Conservation (phyloP, 1,284 basidiomycete genomes). For the Pseudozyma sp. region DNA sequence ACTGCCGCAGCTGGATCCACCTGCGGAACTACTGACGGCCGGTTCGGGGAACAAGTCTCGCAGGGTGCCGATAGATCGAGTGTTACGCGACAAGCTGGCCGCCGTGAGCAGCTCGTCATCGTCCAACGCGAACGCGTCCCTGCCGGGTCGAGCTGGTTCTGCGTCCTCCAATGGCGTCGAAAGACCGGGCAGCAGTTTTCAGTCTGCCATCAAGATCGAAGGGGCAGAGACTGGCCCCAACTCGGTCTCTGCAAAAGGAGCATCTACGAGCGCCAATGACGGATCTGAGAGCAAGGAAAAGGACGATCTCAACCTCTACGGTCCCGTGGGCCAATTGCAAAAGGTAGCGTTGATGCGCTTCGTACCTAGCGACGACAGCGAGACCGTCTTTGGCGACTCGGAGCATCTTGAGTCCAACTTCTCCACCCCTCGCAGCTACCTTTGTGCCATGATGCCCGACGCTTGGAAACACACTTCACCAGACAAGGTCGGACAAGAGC, state of each 20-base stretch:
- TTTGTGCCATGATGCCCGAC: conserved; percentile 27
- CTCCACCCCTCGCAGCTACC: conserved; percentile 44
- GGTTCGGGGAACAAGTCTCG: conserved; percentile 42
- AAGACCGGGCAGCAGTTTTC: conserved; percentile 27
- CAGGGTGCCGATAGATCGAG: conserved; percentile 32
- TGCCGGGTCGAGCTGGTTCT: neutral
- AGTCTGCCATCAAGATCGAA: conserved; percentile 42
- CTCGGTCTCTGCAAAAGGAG: neutral
- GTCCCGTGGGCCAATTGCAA: conserved; percentile 95
- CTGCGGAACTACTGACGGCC: conserved; percentile 31
- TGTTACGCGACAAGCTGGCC: conserved; percentile 42
- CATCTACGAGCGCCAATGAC: conserved; percentile 5
- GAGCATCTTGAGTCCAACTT: conserved; percentile 53
- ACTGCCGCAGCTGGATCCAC: conserved; percentile 48
- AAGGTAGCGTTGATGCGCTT: conserved; percentile 89
- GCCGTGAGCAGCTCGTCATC: conserved; percentile 34
- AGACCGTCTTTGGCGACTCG: conserved; percentile 41
- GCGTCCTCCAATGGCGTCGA: conserved; percentile 1
- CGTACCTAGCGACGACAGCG: conserved; percentile 44
- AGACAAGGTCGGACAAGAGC: conserved; percentile 21
- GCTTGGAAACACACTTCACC: conserved; percentile 22
- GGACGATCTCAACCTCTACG: conserved; percentile 71
- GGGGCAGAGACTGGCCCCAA: conserved; percentile 11
- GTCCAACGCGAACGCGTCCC: conserved; percentile 8
- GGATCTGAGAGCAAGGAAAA: conserved; percentile 4